phyloP scores from a whole-genome alignment of 2,329 filamentous ascomycete species.

The Verticillium alfalfae region DNA sequence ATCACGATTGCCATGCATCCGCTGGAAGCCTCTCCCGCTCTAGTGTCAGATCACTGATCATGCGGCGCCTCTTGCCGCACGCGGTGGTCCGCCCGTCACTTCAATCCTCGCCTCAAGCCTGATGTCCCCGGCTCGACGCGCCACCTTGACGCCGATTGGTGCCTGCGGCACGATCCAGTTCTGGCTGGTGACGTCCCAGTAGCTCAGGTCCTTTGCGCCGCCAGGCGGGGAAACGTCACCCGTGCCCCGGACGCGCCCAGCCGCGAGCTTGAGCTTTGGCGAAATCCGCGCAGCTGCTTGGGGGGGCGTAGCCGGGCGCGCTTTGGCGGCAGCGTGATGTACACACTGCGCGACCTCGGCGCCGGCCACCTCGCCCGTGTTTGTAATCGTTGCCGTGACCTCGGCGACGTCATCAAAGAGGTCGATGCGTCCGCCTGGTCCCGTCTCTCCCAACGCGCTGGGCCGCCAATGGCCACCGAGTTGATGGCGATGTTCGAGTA shows the following conservation, averaged over 20 bases:
- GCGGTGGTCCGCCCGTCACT: slow-evolving; percentile 1
- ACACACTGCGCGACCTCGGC: slow-evolving; percentile 64
- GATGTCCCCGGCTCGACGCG: slow-evolving; percentile 40
- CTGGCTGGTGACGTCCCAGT: slow-evolving; percentile 56
- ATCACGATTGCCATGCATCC: background rate
- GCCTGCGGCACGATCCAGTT: slow-evolving; percentile 51
- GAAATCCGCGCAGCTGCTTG: slow-evolving; percentile 62
- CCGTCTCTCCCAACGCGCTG: slow-evolving; percentile 32
- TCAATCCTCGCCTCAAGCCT: slow-evolving; percentile 21
- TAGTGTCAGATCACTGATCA: background rate
- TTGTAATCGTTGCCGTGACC: slow-evolving; percentile 57
- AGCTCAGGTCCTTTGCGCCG: slow-evolving; percentile 60
- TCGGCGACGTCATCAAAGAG: slow-evolving; percentile 39
- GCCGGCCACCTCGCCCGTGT: slow-evolving; percentile 55
- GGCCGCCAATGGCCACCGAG: slow-evolving; percentile 28
- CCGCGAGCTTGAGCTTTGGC: slow-evolving; percentile 54
- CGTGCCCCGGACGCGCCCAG: slow-evolving; percentile 39
- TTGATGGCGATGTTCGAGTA: slow-evolving; percentile 44
- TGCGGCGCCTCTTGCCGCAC: background rate
- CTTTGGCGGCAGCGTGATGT: slow-evolving; percentile 36
- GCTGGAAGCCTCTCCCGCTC: background rate
- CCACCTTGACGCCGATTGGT: slow-evolving; percentile 36
- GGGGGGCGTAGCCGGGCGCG: slow-evolving; percentile 37
- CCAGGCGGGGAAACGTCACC: slow-evolving; percentile 53
- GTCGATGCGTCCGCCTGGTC: slow-evolving; percentile 37